A percentile compares a stretch with the other conserved stretches of the same genome.
phyloP scores from a whole-genome alignment of 2,329 filamentous ascomycete species.

The Trichoderma sp. region DNA sequence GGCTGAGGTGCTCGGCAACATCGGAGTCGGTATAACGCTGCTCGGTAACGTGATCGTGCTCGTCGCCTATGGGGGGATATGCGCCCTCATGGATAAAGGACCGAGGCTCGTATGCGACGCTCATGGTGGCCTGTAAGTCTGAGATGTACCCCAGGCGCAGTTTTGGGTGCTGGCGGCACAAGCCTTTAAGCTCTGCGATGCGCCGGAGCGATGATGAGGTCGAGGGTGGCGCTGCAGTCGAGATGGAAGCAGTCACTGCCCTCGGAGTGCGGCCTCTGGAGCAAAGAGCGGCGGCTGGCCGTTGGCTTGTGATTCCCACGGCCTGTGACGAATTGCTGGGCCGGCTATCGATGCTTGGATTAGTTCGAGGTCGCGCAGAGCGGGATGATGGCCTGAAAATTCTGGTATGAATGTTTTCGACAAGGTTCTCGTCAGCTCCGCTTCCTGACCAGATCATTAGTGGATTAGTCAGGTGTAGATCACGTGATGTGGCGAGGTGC shows the following conservation, averaged over 20 bases:
- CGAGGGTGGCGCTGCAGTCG: neutral
- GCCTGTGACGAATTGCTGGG: conserved; percentile 17
- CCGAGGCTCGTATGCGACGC: conserved; percentile 51
- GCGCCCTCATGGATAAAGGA: conserved; percentile 48
- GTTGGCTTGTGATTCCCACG: conserved; percentile 16
- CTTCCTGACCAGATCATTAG: conserved; percentile 25
- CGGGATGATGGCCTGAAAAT: conserved; percentile 28
- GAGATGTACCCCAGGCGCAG: conserved; percentile 7
- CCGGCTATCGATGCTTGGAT: conserved; percentile 21
- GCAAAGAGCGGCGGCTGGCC: neutral
- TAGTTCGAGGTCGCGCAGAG: conserved; percentile 20
- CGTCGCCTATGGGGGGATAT: conserved; percentile 48
- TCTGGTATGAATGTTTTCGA: conserved; percentile 28
- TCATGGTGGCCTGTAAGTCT: conserved; percentile 39
- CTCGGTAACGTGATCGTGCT: conserved; percentile 40
- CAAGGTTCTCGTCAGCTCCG: conserved; percentile 16
- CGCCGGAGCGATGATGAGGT: conserved; percentile 5
- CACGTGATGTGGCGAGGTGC: conserved; percentile 30
- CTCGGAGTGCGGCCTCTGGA: neutral
- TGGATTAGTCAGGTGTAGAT: conserved; percentile 30
- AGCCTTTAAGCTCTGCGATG: conserved; percentile 12
- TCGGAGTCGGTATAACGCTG: conserved; percentile 44
- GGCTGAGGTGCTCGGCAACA: conserved; percentile 42
- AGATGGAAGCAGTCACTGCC: neutral
- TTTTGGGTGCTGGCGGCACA: conserved; percentile 16